Conservation (phyloP, 2,329 filamentous ascomycete species). For the Stachybotrys echinatus region DNA sequence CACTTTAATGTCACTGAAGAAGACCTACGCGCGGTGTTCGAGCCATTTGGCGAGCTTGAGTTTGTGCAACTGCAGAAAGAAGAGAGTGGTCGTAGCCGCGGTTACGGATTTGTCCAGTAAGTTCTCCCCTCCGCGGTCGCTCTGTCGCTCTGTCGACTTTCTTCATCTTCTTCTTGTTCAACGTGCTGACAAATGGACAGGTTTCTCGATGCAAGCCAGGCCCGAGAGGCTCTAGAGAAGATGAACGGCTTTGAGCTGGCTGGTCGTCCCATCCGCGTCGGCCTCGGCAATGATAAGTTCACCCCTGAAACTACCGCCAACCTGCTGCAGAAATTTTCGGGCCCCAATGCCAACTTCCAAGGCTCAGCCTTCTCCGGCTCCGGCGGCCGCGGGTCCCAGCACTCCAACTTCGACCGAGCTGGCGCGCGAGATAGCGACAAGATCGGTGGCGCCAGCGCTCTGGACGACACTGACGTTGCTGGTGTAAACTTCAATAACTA, state of each 20-base stretch:
- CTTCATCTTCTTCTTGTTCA: too few species aligned
- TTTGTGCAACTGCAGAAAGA: conserved; percentile 98
- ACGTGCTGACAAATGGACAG: conserved; percentile 45
- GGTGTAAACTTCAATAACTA: conserved; percentile 99
- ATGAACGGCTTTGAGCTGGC: conserved; percentile 99
- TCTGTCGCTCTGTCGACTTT: too few species aligned
- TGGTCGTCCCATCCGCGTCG: conserved; percentile 94
- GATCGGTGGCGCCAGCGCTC: conserved; percentile 82
- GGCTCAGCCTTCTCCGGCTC: conserved; percentile 88
- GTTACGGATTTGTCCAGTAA: conserved; percentile 98
- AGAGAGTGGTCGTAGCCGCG: conserved; percentile 81
- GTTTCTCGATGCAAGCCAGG: conserved; percentile 84
- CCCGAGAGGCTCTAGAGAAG: conserved; percentile 91
- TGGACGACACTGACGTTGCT: conserved; percentile 95
- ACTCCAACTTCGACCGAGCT: conserved; percentile 85
- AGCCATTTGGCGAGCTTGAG: conserved; percentile 95
- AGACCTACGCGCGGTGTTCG: conserved; percentile 93
- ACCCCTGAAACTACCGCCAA: conserved; percentile 94
- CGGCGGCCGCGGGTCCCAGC: conserved; percentile 79
- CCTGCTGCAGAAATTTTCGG: conserved; percentile 86
- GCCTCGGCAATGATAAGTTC: conserved; percentile 99
- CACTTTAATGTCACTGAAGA: conserved; percentile 98
- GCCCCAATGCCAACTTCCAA: conserved; percentile 73
- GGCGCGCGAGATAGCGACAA: conserved; percentile 87
- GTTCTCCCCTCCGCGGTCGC: too few species aligned